Conservation (phyloP, 805 yeast genomes). For the Candida ortonii region DNA sequence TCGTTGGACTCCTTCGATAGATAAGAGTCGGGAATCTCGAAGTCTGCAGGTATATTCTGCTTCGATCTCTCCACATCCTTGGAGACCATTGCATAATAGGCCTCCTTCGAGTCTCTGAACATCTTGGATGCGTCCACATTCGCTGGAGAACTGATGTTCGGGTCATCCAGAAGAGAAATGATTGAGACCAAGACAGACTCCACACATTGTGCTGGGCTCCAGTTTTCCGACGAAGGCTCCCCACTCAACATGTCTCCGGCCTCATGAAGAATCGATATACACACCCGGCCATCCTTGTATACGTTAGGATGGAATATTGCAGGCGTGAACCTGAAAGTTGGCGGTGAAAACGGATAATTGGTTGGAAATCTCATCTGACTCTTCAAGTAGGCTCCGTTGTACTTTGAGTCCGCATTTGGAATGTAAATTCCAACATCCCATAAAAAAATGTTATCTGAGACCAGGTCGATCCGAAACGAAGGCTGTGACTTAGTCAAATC, state of each 20-base stretch:
- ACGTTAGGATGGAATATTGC: slow-evolving; percentile 95
- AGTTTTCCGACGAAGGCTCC: slow-evolving; percentile 90
- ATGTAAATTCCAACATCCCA: slow-evolving; percentile 94
- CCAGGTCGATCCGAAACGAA: slow-evolving; percentile 37
- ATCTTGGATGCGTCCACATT: slow-evolving; percentile 94
- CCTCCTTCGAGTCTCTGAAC: slow-evolving; percentile 77
- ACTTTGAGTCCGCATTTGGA: slow-evolving; percentile 80
- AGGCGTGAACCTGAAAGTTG: slow-evolving; percentile 87
- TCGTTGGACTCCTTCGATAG: slow-evolving; percentile 42
- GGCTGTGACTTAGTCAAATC: slow-evolving; percentile 33
- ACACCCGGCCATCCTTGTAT: slow-evolving; percentile 86
- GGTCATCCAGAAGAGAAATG: slow-evolving; percentile 87
- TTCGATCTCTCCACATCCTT: slow-evolving; percentile 83
- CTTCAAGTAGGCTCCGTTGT: slow-evolving; percentile 91
- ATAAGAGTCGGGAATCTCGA: slow-evolving; percentile 62
- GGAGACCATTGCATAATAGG: slow-evolving; percentile 69
- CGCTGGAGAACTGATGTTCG: slow-evolving; percentile 91
- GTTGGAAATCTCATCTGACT: slow-evolving; percentile 92
- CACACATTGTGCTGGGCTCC: slow-evolving; percentile 92
- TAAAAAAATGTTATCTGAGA: slow-evolving; percentile 53
- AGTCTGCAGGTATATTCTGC: slow-evolving; percentile 83
- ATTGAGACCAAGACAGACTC: slow-evolving; percentile 88
- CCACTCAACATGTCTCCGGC: slow-evolving; percentile 89
- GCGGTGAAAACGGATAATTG: slow-evolving; percentile 92
- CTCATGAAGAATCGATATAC: slow-evolving; percentile 89